Base-by-base conservation (phyloP, 2,329 filamentous ascomycete genomes). In the Botryotinia convoluta region DNA sequence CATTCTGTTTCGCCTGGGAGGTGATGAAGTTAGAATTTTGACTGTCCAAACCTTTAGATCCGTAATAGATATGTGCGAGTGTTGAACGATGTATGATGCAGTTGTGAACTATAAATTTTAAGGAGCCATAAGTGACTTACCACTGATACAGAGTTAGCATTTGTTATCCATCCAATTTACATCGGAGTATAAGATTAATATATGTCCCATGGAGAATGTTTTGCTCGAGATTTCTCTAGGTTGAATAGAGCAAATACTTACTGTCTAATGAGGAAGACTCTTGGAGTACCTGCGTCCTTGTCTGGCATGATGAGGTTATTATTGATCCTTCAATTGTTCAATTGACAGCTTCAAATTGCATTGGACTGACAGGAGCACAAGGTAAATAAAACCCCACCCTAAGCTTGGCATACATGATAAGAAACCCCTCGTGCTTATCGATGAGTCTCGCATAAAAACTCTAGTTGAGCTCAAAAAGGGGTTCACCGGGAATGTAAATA, bases 1-100 rank as follows among this genome's bases (percentile, higher is more conserved):
- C 84, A 86, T 79, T 85, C 84, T 4, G 84, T 86, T 76, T 86
- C 84, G 44, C 84, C 84, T 82, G 63, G 18, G 16, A 22, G 12
- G 57, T 39, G 22, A n/a, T 22, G 63, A 60, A 69, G 64, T 77
- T 48, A 77, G 75, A 69, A 10, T 54, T 60, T 44, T 44, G 37
- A 59, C 39, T 42, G 18, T 59, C 14, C n/a, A 32, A 32, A 16
- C n/a, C 10, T 42, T 20, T 6, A 42, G 20, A 26, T 32, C n/a
- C 18, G 0, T 7, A 32, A 42, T 18, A 20, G 7, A 37, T n/a
- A 7, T 20, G 14, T 16, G 48, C 35, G 37, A 22, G 16, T 42
- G 5, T n/a, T 29, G 18, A 6, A 35, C 7, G 1, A 69, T 57
- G 18, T 26, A 39, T 18, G 22, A 32, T 29, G n/a, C 29, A 26